phyloP scores from a whole-genome alignment of 192 early-diverging fungal species.

The Coemansia sp. region DNA sequence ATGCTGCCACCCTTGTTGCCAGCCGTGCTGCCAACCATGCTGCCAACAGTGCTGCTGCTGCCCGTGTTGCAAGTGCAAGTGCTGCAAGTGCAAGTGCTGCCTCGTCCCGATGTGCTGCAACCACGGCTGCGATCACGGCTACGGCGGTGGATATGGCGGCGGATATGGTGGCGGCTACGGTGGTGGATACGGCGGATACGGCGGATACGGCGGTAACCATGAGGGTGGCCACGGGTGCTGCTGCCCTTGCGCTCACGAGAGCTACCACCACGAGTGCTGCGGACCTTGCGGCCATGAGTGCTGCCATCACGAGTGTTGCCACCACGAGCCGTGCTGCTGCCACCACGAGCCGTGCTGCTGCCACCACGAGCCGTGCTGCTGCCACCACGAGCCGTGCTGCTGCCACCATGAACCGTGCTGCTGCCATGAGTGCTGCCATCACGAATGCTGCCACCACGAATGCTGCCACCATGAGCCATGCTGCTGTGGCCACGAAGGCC shows the following conservation, averaged over 20 bases:
- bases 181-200: slow-evolving; percentile 19
- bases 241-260: slow-evolving; percentile 25
- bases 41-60: slow-evolving; percentile 42
- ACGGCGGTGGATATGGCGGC: slow-evolving; percentile 24
- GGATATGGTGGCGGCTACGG: slow-evolving; percentile 19
- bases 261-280: slow-evolving; percentile 35
- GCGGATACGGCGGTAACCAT: slow-evolving; percentile 21
- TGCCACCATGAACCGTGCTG: slow-evolving; percentile 30
- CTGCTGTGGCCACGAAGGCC: slow-evolving; percentile 5
- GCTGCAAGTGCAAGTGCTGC: slow-evolving; percentile 52
- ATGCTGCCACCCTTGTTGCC: slow-evolving; percentile 41
- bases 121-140: slow-evolving; percentile 12
- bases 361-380: slow-evolving; percentile 19
- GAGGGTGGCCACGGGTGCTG: slow-evolving; percentile 23
- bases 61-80: slow-evolving; percentile 36
- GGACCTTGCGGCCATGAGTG: slow-evolving; percentile 24
- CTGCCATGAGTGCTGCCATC: slow-evolving; percentile 26
- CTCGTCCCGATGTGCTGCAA: slow-evolving; percentile 38
- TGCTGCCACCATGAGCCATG: slow-evolving; percentile 6
- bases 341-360: slow-evolving; percentile 14
- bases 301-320: slow-evolving; percentile 27
- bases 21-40: slow-evolving; percentile 41
- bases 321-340: slow-evolving; percentile 25
- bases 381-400: slow-evolving; percentile 21
- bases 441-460: slow-evolving; percentile 33